phyloP scores from a whole-genome alignment of 2,329 filamentous ascomycete species.

The Ustilaginoidea virens region DNA sequence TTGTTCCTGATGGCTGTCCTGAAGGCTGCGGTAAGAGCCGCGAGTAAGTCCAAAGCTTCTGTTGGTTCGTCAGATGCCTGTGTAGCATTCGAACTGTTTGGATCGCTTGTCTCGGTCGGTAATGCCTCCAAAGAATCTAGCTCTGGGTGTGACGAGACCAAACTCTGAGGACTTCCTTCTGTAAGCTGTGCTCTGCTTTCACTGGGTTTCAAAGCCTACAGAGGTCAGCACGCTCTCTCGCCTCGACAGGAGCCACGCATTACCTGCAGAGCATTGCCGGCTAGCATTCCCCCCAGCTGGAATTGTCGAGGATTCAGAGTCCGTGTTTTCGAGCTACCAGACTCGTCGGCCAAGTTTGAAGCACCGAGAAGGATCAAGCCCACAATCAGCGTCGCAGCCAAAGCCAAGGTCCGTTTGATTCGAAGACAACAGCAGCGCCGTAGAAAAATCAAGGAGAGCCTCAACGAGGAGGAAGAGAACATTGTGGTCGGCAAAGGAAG shows the following conservation, averaged over 20 bases:
- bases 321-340: not conserved
- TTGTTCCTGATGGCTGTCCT: not conserved
- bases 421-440: too few relatives aligned
- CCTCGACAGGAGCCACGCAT: not conserved
- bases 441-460: too few relatives aligned
- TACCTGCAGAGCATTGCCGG: slow-evolving; percentile 7
- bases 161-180: not conserved
- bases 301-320: slow-evolving; percentile 9
- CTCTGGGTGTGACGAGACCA: not conserved
- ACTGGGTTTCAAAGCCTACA: not conserved
- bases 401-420: slow-evolving; percentile 1
- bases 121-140: too few relatives aligned
- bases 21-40: slow-evolving; percentile 7
- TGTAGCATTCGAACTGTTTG: too few relatives aligned
- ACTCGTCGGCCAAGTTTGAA: slow-evolving; percentile 1
- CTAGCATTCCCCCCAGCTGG: slow-evolving; percentile 10
- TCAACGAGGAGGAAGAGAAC: not conserved
- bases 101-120: too few relatives aligned
- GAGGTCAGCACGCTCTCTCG: not conserved
- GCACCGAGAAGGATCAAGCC: slow-evolving; percentile 4
- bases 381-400: slow-evolving; percentile 4
- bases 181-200: not conserved
- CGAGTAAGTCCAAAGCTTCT: slow-evolving; percentile 3
- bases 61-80: not conserved
- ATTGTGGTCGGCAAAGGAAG: not conserved